A percentile compares a stretch with the other conserved stretches of the same genome.
These are phyloP conservation scores for Apiotrichum laibachii DNA, from an alignment of 1,284 basidiomycete species.

Conservation along the genomic window DNA sequence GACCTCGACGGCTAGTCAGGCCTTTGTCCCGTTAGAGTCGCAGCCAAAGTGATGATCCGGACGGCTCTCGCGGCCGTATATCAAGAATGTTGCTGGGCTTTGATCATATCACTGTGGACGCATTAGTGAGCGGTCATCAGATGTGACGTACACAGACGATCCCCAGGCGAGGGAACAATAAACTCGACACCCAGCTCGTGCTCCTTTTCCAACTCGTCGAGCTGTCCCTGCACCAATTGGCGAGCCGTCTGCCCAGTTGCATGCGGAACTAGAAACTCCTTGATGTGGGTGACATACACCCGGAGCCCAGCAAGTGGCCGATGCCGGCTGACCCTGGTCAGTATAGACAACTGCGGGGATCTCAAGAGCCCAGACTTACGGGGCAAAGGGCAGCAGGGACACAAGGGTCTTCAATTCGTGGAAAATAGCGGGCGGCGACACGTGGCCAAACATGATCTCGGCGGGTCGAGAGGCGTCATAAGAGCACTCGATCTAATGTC, in stretches of 20 bases:
- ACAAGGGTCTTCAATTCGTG: conserved; percentile 42
- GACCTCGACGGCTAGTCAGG: too few species aligned
- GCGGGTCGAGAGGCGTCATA: conserved; percentile 43
- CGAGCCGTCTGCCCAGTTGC: conserved; percentile 33
- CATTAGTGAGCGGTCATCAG: neutral
- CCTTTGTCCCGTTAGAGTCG: too few species aligned
- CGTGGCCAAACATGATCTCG: conserved; percentile 47
- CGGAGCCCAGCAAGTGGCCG: conserved; percentile 37
- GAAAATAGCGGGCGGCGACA: conserved; percentile 42
- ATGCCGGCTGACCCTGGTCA: conserved; percentile 9
- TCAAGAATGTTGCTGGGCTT: too few species aligned
- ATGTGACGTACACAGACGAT: conserved; percentile 40
- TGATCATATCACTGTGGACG: conserved; percentile 13
- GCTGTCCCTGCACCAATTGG: conserved; percentile 38
- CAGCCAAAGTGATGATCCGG: too few species aligned
- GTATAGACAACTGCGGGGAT: neutral
- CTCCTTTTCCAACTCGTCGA: conserved; percentile 32
- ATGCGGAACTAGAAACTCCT: conserved; percentile 44
- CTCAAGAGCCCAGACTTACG: neutral
- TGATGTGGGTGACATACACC: conserved; percentile 49
- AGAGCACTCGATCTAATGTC: conserved; percentile 49
- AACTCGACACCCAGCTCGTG: conserved; percentile 39
- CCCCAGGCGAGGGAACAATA: conserved; percentile 34
- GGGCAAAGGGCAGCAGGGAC: conserved; percentile 15
- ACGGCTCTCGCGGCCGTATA: too few species aligned